Evolutionary conservation across 371 early-diverging fungal genomes (phyloP).

Genomic region (Syncephalastrum contaminatum): DNA sequence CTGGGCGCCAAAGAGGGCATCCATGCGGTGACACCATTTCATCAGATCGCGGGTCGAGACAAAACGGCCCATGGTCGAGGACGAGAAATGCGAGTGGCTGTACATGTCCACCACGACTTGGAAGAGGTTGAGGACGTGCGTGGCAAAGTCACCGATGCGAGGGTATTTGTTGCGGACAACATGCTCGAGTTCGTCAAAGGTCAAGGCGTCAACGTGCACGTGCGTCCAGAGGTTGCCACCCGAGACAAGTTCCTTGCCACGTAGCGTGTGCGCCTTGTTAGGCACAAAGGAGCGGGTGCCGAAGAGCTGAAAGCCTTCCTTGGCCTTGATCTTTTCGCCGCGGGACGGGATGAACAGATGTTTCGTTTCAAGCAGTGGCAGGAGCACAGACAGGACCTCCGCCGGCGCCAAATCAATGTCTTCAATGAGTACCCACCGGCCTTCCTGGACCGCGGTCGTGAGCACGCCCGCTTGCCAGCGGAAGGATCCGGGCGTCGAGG

Average conservation of each 20-base stretch:
- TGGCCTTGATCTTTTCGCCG: slow-evolving; percentile 91
- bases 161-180: slow-evolving; percentile 66
- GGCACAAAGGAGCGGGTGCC: slow-evolving; percentile 80
- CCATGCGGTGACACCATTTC: slow-evolving; percentile 84
- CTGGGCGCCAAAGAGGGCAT: slow-evolving; percentile 41
- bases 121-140: slow-evolving; percentile 64
- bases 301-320: slow-evolving; percentile 94
- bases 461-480: slow-evolving; percentile 97
- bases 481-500: slow-evolving; percentile 91
- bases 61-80: slow-evolving; percentile 58
- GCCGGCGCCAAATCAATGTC: slow-evolving; percentile 98
- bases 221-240: slow-evolving; percentile 82
- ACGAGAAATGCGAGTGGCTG: slow-evolving; percentile 54
- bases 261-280: slow-evolving; percentile 40
- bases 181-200: slow-evolving; percentile 59
- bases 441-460: slow-evolving; percentile 92
- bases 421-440: slow-evolving; percentile 98
- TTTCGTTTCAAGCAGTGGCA: slow-evolving; percentile 93
- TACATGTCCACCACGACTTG: slow-evolving; percentile 56
- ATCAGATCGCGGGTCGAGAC: slow-evolving; percentile 76
- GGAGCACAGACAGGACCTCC: slow-evolving; percentile 95
- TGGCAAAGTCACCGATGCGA: slow-evolving; percentile 49
- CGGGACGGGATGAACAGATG: slow-evolving; percentile 92
- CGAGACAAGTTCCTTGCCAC: slow-evolving; percentile 59
- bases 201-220: slow-evolving; percentile 67